Percentiles rank a stretch among this genome's conserved stretches.
Evolutionary conservation across 2,329 filamentous ascomycete genomes (phyloP).

Genomic region (Penicillium olsonii): DNA sequence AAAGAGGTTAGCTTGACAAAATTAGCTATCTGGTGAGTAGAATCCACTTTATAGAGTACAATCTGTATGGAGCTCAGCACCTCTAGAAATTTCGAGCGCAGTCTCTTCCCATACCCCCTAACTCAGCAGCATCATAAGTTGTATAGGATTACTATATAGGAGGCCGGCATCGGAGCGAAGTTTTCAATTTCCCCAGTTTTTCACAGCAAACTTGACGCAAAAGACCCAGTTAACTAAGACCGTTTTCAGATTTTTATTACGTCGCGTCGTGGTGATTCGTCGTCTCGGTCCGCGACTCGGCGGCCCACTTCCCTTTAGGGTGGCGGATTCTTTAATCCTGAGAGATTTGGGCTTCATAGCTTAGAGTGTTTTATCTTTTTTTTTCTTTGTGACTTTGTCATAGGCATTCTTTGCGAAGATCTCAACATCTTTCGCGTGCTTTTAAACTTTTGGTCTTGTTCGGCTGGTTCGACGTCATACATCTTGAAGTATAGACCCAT

Average conservation of each 20-base stretch:
- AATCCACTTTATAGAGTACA: neutral
- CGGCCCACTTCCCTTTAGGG: slow-evolving; percentile 9
- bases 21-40: slow-evolving; percentile 2
- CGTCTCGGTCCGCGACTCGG: slow-evolving; percentile 7
- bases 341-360: neutral
- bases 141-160: neutral
- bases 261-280: slow-evolving; percentile 7
- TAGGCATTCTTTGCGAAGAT: neutral
- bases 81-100: neutral
- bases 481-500: neutral
- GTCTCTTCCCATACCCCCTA: too few species aligned
- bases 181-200: slow-evolving; percentile 7
- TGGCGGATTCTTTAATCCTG: slow-evolving; percentile 10
- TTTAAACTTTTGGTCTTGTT: neutral
- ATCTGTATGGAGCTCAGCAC: neutral
- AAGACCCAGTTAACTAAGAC: neutral
- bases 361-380: neutral
- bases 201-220: neutral
- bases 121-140: too few species aligned
- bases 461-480: neutral
- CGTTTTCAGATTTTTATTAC: slow-evolving; percentile 8
- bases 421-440: neutral
- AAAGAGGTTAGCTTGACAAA: neutral
- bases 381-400: neutral
- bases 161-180: slow-evolving; percentile 14